Evolutionary conservation across 2,329 filamentous ascomycete species (phyloP).

Genomic region (Colletotrichum noveboracense): DNA sequence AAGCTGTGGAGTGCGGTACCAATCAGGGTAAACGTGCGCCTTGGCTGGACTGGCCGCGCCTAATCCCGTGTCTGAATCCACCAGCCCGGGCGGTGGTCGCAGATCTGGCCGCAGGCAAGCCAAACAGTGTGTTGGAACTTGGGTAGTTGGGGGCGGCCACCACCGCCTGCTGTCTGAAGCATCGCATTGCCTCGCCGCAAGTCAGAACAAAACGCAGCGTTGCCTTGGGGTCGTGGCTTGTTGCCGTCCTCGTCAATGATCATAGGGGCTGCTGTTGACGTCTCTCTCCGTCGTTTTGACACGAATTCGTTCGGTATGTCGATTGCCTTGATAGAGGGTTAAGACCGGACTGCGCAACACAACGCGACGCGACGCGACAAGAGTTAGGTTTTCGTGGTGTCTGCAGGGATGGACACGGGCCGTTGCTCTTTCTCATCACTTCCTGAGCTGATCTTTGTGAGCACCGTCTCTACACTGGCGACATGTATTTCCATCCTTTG

Average conservation of each 20-base stretch:
- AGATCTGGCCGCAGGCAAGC: constrained; percentile 22
- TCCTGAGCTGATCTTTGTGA: not conserved
- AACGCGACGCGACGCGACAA: not conserved
- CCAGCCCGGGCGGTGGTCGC: constrained; percentile 22
- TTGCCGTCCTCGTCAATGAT: not conserved
- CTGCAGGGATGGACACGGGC: not conserved
- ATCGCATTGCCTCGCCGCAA: not conserved
- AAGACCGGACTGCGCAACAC: not conserved
- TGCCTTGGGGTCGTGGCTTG: not conserved
- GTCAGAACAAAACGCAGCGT: not conserved
- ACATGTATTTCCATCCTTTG: not conserved
- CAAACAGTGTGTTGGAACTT: not conserved
- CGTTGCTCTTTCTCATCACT: not conserved
- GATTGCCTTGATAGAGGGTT: not conserved
- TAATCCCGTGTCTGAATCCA: constrained; percentile 20
- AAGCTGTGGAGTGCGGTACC: constrained; percentile 6
- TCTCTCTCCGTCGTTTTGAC: not conserved
- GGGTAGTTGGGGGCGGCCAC: not conserved
- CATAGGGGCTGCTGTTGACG: not conserved
- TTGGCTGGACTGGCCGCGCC: constrained; percentile 17
- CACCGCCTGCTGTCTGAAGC: not conserved
- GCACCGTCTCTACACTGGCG: not conserved
- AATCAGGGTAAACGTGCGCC: constrained; percentile 22
- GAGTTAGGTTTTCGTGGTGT: not conserved
- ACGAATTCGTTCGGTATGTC: not conserved